Percentiles rank a stretch among this genome's conserved stretches.
Conservation (phyloP, 179 eudicot genomes). For the Gypsophila paniculata region DNA sequence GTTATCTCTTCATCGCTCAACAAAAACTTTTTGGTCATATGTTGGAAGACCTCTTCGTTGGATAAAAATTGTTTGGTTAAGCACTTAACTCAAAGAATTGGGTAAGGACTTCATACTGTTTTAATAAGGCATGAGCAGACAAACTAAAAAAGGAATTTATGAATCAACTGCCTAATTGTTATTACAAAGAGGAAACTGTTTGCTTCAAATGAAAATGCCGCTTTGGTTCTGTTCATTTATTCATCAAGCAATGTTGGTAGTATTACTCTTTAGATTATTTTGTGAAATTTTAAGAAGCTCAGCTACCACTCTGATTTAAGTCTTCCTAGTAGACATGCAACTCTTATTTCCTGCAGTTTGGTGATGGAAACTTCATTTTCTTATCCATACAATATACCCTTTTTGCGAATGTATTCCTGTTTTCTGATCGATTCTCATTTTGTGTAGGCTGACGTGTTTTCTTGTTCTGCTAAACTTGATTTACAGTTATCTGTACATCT, state of each 20-base stretch:
- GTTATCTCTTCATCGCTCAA: too few species aligned
- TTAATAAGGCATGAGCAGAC: too few species aligned
- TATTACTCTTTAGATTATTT: not conserved
- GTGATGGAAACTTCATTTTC: not conserved
- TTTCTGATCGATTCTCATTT: not conserved
- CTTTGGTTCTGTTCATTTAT: not conserved
- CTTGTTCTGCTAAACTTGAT: slow-evolving; percentile 6
- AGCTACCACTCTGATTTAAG: not conserved
- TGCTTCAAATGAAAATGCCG: slow-evolving; percentile 5
- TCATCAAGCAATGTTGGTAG: not conserved
- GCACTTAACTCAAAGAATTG: not conserved
- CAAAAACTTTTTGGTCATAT: too few species aligned
- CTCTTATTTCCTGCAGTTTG: not conserved
- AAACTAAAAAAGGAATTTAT: not conserved
- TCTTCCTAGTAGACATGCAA: not conserved
- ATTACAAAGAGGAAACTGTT: not conserved
- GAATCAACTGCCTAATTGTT: not conserved
- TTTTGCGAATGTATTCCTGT: slow-evolving; percentile 8
- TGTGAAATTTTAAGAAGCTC: too few species aligned
- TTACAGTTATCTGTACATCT: not conserved
- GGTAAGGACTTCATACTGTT: not conserved
- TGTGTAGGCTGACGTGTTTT: not conserved
- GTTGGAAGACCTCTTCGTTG: not conserved
- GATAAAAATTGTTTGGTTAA: slow-evolving; percentile 4
- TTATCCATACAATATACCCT: not conserved